Base-by-base conservation (phyloP, 371 early-diverging fungal species). In the Dichotomocladium elegans region DNA sequence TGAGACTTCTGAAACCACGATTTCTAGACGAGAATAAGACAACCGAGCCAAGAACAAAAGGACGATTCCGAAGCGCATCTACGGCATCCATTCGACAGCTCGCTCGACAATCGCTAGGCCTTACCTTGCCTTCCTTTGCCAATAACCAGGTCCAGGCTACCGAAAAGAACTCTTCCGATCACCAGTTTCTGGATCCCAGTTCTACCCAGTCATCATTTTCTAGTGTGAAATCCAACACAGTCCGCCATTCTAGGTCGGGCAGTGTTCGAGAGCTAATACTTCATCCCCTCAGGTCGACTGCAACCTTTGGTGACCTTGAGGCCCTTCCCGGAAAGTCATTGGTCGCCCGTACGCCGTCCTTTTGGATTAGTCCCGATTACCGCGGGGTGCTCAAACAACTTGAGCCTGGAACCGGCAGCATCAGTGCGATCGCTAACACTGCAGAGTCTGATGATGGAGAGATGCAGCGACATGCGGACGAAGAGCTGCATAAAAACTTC, bases 401-500 rank as follows among this genome's bases (percentile, higher is more conserved):
- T n/a, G n/a, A n/a, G n/a, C n/a, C n/a, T n/a, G n/a, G n/a, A n/a
- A n/a, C n/a, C n/a, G n/a, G n/a, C n/a, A n/a, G 24, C 49, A 7
- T 17, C 48, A 10, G 21, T 44, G 35, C 31, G 11, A 22, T 30
- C 27, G 9, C 41, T 27, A 15, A 47, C n/a, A n/a, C n/a, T n/a
- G n/a, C n/a, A n/a, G 35, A 52, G 17, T 15, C 10, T 19, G 46
- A 59, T 27, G 58, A 64, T 44, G 46, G 52, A 21, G 56, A 62
- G 14, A 45, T 46, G 14, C 64, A 66, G 29, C 19, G 22, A 5
- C 12, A 9, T 14, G 34, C 64, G 37, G 61, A 71, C 31, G 74
- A 70, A 1, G 60, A 63, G 30, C 70, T 87, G 53, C 57, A 62
- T 24, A 59, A 65, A 33, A 60, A 66, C 19, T 88, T 88, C 51